These are phyloP conservation scores for Serendipita sp. DNA, from an alignment of 768 basidiomycete species.

Conservation along the genomic window DNA sequence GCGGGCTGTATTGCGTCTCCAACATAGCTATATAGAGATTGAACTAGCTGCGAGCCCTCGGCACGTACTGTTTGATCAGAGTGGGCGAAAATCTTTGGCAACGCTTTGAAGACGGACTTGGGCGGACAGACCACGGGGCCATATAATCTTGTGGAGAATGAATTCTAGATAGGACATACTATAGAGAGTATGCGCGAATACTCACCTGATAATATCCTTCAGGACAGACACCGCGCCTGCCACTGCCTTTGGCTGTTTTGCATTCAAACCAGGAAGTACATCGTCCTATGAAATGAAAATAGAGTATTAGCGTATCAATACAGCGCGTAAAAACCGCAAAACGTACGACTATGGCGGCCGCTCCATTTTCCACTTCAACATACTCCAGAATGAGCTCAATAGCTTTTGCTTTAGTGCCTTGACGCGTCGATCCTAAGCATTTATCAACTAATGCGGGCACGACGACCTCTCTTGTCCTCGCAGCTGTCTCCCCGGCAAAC, in stretches of 20 bases:
- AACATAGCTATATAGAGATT: slow-evolving; percentile 71
- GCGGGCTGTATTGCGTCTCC: slow-evolving; percentile 71
- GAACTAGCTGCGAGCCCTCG: slow-evolving; percentile 67
- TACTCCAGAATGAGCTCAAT: slow-evolving; percentile 77
- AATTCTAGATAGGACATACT: not conserved
- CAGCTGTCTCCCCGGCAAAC: slow-evolving; percentile 78
- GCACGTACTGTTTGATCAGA: slow-evolving; percentile 89
- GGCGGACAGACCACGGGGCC: slow-evolving; percentile 61
- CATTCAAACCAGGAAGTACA: slow-evolving; percentile 65
- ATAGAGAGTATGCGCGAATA: not conserved
- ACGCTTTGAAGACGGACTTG: slow-evolving; percentile 62
- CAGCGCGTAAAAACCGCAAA: slow-evolving; percentile 16
- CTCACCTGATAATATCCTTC: slow-evolving; percentile 74
- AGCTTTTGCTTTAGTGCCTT: slow-evolving; percentile 78
- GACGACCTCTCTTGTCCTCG: slow-evolving; percentile 62
- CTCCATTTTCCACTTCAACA: slow-evolving; percentile 84
- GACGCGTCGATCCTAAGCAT: slow-evolving; percentile 78
- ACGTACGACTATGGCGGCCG: slow-evolving; percentile 77
- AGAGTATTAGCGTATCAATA: slow-evolving; percentile 13
- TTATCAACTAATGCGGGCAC: slow-evolving; percentile 93
- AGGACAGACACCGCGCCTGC: slow-evolving; percentile 60
- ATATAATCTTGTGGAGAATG: slow-evolving; percentile 39
- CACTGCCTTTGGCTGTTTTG: slow-evolving; percentile 91
- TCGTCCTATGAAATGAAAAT: slow-evolving; percentile 35
- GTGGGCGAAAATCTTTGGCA: slow-evolving; percentile 91